Evolutionary conservation across 805 yeast genomes (phyloP).

Genomic region (Brettanomyces nanus): DNA sequence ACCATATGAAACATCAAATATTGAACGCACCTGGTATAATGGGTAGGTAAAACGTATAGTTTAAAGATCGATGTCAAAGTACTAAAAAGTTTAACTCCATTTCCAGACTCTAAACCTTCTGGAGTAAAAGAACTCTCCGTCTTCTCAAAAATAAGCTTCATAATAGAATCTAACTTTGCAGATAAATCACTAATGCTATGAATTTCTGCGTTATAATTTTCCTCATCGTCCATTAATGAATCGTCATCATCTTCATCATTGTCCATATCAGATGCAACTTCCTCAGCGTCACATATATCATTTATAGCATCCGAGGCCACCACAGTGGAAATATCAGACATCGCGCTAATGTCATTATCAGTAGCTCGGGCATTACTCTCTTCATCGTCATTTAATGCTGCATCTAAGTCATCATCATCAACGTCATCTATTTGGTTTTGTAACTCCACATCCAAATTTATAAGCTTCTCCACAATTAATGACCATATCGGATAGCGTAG

Average conservation of each 20-base stretch:
- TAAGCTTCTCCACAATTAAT: conserved; percentile 65
- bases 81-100: conserved; percentile 61
- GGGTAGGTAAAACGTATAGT: conserved; percentile 82
- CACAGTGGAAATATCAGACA: conserved; percentile 16
- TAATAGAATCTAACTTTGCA: conserved; percentile 62
- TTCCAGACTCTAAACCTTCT: conserved; percentile 48
- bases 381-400: conserved; percentile 26
- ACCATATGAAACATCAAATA: conserved; percentile 74
- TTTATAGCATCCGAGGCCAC: conserved; percentile 23
- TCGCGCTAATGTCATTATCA: conserved; percentile 28
- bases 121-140: conserved; percentile 42
- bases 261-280: conserved; percentile 21
- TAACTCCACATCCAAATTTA: conserved; percentile 84
- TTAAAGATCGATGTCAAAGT: conserved; percentile 71
- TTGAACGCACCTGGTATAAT: conserved; percentile 82
- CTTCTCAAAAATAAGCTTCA: conserved; percentile 47
- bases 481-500: conserved; percentile 73
- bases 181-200: conserved; percentile 46
- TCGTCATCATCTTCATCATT: conserved; percentile 22
- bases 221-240: conserved; percentile 24
- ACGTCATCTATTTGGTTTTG: conserved; percentile 82
- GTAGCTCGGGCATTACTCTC: conserved; percentile 23
- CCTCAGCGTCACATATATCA: conserved; percentile 17
- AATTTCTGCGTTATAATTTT: conserved; percentile 39
- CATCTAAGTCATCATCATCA: conserved; percentile 64